Conservation (phyloP, 1,284 basidiomycete genomes). For the Tilletia caries region DNA sequence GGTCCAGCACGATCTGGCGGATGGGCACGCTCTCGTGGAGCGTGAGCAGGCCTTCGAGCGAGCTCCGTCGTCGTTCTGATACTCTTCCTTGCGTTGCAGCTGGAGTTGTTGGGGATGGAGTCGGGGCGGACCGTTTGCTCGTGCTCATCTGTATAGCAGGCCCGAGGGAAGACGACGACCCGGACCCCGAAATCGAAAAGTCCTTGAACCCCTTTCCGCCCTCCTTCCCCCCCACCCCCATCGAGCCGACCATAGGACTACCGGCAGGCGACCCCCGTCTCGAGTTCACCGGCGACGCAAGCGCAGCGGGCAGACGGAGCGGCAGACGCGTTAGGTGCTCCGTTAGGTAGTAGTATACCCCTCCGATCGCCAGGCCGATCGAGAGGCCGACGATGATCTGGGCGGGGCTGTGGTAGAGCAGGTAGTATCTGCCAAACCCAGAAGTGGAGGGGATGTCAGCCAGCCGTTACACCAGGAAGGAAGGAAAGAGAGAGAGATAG, state of each 20-base stretch:
- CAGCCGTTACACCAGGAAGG: background rate
- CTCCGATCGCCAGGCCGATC: slow-evolving; percentile 66
- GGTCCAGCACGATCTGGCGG: slow-evolving; percentile 61
- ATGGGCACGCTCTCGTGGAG: slow-evolving; percentile 37
- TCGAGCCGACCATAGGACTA: background rate
- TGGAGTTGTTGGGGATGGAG: slow-evolving; percentile 15
- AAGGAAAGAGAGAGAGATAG: background rate
- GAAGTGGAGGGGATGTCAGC: background rate
- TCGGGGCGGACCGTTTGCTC: background rate
- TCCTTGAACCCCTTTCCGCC: too few species aligned
- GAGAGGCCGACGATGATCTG: slow-evolving; percentile 72
- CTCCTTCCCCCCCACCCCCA: background rate
- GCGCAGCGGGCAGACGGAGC: slow-evolving; percentile 24
- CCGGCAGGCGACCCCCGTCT: background rate
- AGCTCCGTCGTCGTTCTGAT: slow-evolving; percentile 19
- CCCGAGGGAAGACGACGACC: too few species aligned
- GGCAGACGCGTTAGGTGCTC: slow-evolving; percentile 61
- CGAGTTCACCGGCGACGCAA: slow-evolving; percentile 24
- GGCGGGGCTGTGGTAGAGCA: slow-evolving; percentile 68
- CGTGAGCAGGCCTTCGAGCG: slow-evolving; percentile 22
- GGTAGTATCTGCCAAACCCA: slow-evolving; percentile 66
- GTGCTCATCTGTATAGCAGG: background rate
- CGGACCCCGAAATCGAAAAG: too few species aligned
- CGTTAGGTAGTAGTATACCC: slow-evolving; percentile 62
- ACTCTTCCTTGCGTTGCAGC: too few species aligned